A percentile compares a stretch with the other conserved stretches of the same genome.
phyloP scores from a whole-genome alignment of 257 asterid species.

The Nicotiana attenuata region DNA sequence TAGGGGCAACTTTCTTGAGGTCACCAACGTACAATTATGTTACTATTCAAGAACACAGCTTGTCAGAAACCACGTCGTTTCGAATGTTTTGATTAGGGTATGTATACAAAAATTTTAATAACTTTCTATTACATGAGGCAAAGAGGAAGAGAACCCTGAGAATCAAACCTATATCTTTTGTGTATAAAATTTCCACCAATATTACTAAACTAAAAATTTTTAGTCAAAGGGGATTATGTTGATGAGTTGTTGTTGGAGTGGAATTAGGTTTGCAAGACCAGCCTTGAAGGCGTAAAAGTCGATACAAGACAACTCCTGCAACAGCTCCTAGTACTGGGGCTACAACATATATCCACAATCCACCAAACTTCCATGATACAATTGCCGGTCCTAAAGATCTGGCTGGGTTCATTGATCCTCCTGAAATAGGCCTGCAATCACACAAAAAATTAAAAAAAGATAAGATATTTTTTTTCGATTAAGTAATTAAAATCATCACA shows the following conservation, averaged over 20 bases:
- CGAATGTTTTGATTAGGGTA: neutral
- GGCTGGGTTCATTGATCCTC: conserved; percentile 97
- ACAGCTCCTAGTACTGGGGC: conserved; percentile 78
- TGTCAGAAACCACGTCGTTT: too few relatives aligned
- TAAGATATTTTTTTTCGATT: neutral
- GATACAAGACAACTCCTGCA: conserved; percentile 50
- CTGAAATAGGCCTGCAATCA: conserved; percentile 65
- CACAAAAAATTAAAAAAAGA: neutral
- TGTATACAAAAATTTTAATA: neutral
- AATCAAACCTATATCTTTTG: neutral
- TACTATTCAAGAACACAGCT: neutral
- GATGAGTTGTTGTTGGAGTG: neutral
- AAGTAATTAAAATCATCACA: neutral
- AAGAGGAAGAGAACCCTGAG: neutral
- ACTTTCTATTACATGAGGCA: neutral
- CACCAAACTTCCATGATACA: conserved; percentile 55
- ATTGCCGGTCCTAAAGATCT: conserved; percentile 92
- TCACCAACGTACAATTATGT: neutral
- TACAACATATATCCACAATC: conserved; percentile 65
- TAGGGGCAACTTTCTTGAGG: neutral
- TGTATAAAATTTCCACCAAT: neutral
- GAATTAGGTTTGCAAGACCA: conserved; percentile 48
- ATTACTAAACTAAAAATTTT: neutral
- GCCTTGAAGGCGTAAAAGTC: conserved; percentile 67
- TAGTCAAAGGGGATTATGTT: conserved; percentile 3